Conservation (phyloP, 78 protist genomes). For the slime mould (Dictyostelium discoideum) region DNA sequence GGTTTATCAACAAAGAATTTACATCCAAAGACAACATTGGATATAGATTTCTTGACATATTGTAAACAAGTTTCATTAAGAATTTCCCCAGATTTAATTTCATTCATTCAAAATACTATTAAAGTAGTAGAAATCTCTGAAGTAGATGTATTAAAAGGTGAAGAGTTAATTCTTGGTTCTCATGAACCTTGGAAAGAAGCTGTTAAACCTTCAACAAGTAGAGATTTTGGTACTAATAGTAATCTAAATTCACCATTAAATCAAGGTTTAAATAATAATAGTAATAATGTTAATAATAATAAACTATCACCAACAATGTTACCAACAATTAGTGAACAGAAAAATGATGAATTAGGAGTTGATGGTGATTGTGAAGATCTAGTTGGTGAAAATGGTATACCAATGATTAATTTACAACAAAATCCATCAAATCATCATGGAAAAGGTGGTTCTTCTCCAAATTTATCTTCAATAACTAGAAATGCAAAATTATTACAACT, state of each 20-base stretch:
- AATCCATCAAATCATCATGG: neutral
- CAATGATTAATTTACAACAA: neutral
- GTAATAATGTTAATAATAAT: neutral
- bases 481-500: neutral
- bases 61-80: slow-evolving; percentile 67
- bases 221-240: neutral
- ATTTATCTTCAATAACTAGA: neutral
- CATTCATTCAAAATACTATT: slow-evolving; percentile 29
- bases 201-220: slow-evolving; percentile 26
- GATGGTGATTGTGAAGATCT: neutral
- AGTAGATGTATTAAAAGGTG: slow-evolving; percentile 47
- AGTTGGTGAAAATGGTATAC: neutral
- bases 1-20: neutral
- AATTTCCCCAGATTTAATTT: slow-evolving; percentile 42
- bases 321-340: neutral
- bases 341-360: neutral
- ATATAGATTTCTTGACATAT: slow-evolving; percentile 32
- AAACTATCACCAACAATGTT: neutral
- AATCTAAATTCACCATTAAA: neutral
- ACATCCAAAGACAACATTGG: slow-evolving; percentile 6
- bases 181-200: slow-evolving; percentile 72
- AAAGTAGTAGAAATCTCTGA: slow-evolving; percentile 13
- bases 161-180: slow-evolving; percentile 63
- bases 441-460: slow-evolving; percentile 27
- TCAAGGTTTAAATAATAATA: neutral